Base-by-base conservation (phyloP, 2,329 filamentous ascomycete species). In the Xylaria sp. region DNA sequence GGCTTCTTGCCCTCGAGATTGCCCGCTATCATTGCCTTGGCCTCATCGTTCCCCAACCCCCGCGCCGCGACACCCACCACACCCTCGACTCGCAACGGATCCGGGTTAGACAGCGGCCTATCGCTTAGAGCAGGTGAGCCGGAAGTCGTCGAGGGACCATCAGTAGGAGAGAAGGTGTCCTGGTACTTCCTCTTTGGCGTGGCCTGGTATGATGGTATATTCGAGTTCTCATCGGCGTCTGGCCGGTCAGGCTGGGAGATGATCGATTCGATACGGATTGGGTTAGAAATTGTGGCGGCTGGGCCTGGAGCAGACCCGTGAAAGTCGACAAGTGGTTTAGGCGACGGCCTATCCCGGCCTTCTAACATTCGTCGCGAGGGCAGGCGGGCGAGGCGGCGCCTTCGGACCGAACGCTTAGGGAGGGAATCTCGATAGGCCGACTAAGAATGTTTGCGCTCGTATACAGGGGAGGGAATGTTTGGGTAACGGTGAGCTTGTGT, bases 261-360 rank as follows among this genome's bases (percentile, higher is more conserved):
- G 66, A 81, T 80, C 44, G 78, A 79, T 66, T 79, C 72, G 56
- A 80, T 80, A 63, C 77, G 74, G 60, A 79, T 70, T 72, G 76
- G 76, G 57, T 76, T 78, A 63, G 76, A 73, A 76, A 80, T 80
- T 61, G 72, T 79, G 75, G 65, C 76, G 76, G 71, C 61, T 72
- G 71, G 72, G 74, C 72, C 76, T 67, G 66, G 54, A 48, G 65
- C 49, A 72, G 69, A 75, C 71, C 71, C 71, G 54, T 57, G 55
- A 60, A 45, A 60, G 52, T 59, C 50, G 51, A 56, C 45, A 59
- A n/a, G 48, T 61, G 58, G 52, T 45, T 29, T 43, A 49, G 51
- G 45, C 38, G 51, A 44, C 38, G 52, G 57, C 50, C 49, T 37
- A 41, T 19, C 18, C 16, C 49, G 54, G 54, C 56, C 52, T 44